Evolutionary conservation across 331 rosid genomes (phyloP).

Genomic region (Cydonia oblonga): DNA sequence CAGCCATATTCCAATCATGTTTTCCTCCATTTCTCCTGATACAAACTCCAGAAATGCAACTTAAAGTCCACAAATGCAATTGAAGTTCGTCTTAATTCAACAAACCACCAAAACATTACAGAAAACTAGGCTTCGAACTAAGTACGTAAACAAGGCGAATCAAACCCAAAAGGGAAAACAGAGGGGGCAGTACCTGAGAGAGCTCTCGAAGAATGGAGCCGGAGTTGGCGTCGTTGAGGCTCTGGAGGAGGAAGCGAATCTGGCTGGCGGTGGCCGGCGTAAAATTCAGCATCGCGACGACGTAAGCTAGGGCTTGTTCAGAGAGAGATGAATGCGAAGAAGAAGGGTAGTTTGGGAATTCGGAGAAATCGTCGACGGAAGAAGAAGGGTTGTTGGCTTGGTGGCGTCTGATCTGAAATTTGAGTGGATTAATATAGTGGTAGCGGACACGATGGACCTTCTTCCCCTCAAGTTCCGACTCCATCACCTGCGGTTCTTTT

Average conservation of each 20-base stretch:
- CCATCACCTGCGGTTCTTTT: background rate
- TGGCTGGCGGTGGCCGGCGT: constrained; percentile 54
- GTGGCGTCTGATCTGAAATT: background rate
- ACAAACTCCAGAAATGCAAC: no score
- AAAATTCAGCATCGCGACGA: constrained; percentile 45
- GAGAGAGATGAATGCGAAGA: background rate
- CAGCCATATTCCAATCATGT: background rate
- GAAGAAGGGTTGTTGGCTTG: background rate
- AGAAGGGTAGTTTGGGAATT: background rate
- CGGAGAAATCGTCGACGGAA: background rate
- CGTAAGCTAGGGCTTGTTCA: constrained; percentile 32
- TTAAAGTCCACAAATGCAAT: background rate
- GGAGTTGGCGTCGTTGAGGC: constrained; percentile 59
- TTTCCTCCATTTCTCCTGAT: background rate
- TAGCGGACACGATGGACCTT: background rate
- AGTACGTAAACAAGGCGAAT: background rate
- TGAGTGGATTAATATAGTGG: background rate
- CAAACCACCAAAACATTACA: background rate
- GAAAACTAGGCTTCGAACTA: background rate
- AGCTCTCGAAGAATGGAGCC: constrained; percentile 68
- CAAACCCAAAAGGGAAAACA: background rate
- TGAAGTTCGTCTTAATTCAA: background rate
- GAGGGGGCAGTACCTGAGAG: constrained; percentile 40
- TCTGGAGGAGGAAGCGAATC: constrained; percentile 77
- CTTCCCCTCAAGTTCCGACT: background rate